These are phyloP conservation scores for Begonia loranthoides DNA, from an alignment of 306 rosid species.

Conservation along the genomic window DNA sequence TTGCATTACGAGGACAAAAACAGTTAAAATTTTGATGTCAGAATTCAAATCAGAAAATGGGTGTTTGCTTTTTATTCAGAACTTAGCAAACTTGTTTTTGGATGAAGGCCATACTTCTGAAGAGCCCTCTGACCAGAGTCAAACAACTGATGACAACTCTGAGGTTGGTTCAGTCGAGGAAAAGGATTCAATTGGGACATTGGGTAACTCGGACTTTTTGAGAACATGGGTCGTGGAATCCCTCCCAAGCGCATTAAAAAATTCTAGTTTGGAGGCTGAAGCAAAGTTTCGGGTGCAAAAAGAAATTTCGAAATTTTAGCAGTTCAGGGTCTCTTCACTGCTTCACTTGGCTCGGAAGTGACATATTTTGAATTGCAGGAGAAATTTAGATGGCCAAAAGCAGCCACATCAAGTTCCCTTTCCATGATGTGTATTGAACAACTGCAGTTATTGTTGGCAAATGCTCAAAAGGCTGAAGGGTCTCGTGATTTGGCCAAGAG, in stretches of 20 bases:
- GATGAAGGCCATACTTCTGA: conserved; percentile 67
- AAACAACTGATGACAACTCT: conserved; percentile 93
- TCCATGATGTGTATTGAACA: conserved; percentile 86
- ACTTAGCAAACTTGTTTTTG: conserved; percentile 58
- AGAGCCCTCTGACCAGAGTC: conserved; percentile 98
- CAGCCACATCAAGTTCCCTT: conserved; percentile 67
- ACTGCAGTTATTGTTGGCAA: conserved; percentile 65
- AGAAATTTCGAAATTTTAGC: conserved; percentile 83
- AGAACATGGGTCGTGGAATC: conserved; percentile 92
- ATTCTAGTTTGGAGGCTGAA: conserved; percentile 51
- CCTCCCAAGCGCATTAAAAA: conserved; percentile 60
- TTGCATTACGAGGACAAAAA: conserved; percentile 43
- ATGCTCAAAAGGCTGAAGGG: conserved; percentile 76
- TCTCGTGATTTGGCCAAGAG: conserved; percentile 27
- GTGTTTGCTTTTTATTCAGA: conserved; percentile 78
- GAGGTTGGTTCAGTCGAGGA: conserved; percentile 80
- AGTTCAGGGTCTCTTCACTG: conserved; percentile 82
- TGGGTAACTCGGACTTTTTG: conserved; percentile 60
- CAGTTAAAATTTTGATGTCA: conserved; percentile 66
- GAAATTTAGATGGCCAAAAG: conserved; percentile 90
- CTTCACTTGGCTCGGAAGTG: conserved; percentile 87
- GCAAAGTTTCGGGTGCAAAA: conserved; percentile 57
- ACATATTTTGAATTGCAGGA: conserved; percentile 86
- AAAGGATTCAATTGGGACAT: conserved; percentile 44
- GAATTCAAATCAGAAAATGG: conserved; percentile 74